These are phyloP conservation scores for Raphanus sativus DNA, from an alignment of 345 rosid species.

Conservation along the genomic window DNA sequence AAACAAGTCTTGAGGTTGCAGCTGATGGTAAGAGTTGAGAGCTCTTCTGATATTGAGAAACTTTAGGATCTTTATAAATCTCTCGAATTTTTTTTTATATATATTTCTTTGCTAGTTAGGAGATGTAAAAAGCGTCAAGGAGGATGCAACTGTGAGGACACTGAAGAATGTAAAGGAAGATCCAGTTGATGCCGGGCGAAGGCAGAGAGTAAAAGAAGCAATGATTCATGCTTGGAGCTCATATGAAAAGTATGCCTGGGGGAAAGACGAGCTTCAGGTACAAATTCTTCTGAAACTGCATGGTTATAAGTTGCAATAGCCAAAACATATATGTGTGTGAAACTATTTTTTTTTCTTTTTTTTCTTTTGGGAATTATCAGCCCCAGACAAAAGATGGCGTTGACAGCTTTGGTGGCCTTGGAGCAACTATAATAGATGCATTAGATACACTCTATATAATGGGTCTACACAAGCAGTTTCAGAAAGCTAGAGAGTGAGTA, in stretches of 20 bases:
- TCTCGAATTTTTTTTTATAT: background rate
- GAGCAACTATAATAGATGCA: constrained; percentile 82
- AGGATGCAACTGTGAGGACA: constrained; percentile 30
- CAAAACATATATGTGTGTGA: background rate
- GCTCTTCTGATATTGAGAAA: background rate
- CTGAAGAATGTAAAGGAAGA: constrained; percentile 46
- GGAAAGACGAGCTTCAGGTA: constrained; percentile 95
- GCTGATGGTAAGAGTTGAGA: constrained; percentile 26
- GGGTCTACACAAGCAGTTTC: constrained; percentile 87
- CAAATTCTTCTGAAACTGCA: background rate
- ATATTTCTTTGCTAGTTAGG: constrained; percentile 45
- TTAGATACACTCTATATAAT: constrained; percentile 88
- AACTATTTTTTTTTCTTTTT: background rate
- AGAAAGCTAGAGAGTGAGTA: constrained; percentile 71
- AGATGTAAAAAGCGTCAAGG: constrained; percentile 40
- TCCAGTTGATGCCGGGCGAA: constrained; percentile 59
- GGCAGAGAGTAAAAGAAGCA: constrained; percentile 90
- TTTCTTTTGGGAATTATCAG: constrained; percentile 38
- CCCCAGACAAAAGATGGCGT: constrained; percentile 84
- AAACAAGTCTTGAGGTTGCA: constrained; percentile 35
- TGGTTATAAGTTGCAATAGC: background rate
- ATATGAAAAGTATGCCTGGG: constrained; percentile 97
- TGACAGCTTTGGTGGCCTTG: constrained; percentile 96
- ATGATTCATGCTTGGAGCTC: constrained; percentile 98
- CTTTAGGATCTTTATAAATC: background rate